Evolutionary conservation across 352 stramenopile genomes (phyloP).

Genomic region (Phytopythium delawarense): DNA sequence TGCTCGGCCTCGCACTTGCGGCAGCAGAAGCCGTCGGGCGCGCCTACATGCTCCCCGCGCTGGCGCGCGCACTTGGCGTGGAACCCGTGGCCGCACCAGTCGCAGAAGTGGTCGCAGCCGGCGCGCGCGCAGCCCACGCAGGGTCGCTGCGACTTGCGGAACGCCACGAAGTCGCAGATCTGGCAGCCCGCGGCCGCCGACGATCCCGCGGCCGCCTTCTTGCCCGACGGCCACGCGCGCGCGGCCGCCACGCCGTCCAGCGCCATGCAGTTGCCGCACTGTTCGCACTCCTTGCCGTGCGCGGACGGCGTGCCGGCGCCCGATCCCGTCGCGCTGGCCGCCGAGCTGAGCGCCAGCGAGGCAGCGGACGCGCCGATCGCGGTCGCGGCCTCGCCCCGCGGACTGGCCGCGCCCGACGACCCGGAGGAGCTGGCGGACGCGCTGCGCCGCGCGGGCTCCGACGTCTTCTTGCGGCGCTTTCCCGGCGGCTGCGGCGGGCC

Average conservation of each 20-base stretch:
- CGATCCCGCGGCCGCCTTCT: constrained; percentile 33
- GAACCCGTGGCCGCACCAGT: constrained; percentile 82
- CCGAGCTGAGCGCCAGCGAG: too few relatives aligned
- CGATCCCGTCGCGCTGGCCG: constrained; percentile 13
- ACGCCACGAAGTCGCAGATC: constrained; percentile 79
- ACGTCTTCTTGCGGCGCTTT: constrained; percentile 27
- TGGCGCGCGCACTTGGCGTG: constrained; percentile 64
- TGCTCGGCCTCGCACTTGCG: constrained; percentile 67
- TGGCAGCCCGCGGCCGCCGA: constrained; percentile 46
- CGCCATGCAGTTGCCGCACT: constrained; percentile 37
- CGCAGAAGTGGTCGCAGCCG: constrained; percentile 77
- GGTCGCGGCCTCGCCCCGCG: constrained; percentile 5
- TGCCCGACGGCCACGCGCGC: constrained; percentile 33
- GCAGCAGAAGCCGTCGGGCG: constrained; percentile 65
- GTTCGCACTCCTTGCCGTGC: constrained; percentile 47
- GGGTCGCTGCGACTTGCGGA: constrained; percentile 57
- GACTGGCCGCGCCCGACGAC: constrained; percentile 15
- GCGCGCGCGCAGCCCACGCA: constrained; percentile 60
- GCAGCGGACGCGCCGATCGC: background rate
- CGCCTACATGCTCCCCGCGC: constrained; percentile 45
- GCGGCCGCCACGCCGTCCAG: constrained; percentile 33
- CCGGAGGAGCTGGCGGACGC: constrained; percentile 10
- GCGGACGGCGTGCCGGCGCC: constrained; percentile 24
- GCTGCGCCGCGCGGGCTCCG: constrained; percentile 6
- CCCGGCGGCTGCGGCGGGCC: constrained; percentile 11